Evolutionary conservation across 805 yeast genomes (phyloP), one percentile per base, ranked within the genome.

Genomic region (Saturnispora bothae): DNA sequence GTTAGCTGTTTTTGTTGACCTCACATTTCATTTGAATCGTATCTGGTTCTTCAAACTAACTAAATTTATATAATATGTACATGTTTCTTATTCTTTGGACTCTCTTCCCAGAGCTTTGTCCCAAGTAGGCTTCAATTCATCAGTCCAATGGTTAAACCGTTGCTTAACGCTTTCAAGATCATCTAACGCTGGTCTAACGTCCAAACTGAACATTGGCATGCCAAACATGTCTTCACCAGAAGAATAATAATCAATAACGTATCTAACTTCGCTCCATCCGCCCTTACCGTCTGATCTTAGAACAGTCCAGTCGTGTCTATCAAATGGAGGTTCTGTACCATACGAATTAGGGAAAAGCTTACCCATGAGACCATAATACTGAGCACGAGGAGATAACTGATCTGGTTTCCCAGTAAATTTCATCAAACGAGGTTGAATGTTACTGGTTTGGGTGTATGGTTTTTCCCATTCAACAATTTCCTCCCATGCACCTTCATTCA

Each of bases 251-350:
- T 92, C 99, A 51, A 92, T 86, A 22, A 92, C 94, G 51, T 92
- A 92, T 45, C 98, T 71, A 16, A 92, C 86, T 48, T 77, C 64
- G 36, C 68, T 64, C 83, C 88, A 82, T 15, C 64, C 67, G 14
- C 66, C 57, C 14, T 53, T 32, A 3, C 73, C 74, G 36, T 58
- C 60, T 10, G 74, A 66, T 51, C 98, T 71, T 48, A 89, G 66
- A 4, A 92, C 95, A 3, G 94, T 82, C 99, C 99, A 92, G 62
- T 92, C 99, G 52, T 92, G 99, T 57, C 99, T 76, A 59, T 92
- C 99, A 53, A 92, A 92, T 5, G 99, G 99, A 4, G 94, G 84
- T 45, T 80, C 80, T 1, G 78, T 61, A 43, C 76, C 78, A 61
- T 75, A 89, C 9, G 68, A 66, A 13, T 68, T 63, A 1, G 98